Evolutionary conservation across 805 yeast species (phyloP).

Genomic region (Blastobotrys americana): DNA sequence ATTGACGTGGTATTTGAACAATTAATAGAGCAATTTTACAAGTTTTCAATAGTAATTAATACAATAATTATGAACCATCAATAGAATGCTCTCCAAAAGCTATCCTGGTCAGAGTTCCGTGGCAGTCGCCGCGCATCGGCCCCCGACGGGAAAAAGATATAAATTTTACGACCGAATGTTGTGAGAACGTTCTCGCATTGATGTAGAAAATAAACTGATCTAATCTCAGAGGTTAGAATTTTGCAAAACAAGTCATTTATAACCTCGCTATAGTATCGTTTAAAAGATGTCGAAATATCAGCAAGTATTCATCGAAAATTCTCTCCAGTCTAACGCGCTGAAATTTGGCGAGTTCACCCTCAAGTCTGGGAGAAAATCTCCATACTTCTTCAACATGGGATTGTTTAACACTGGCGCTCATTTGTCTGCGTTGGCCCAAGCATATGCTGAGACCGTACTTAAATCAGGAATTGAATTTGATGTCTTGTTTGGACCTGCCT

Average conservation of each 20-base stretch:
- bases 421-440: conserved; percentile 71
- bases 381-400: conserved; percentile 94
- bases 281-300: conserved; percentile 42
- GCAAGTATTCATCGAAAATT: conserved; percentile 66
- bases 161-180: neutral
- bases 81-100: too few species aligned
- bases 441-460: conserved; percentile 85
- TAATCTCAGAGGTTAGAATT: neutral
- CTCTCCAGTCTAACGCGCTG: conserved; percentile 74
- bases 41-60: too few species aligned
- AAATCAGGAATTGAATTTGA: conserved; percentile 79
- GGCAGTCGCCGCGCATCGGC: too few species aligned
- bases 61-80: too few species aligned
- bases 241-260: neutral
- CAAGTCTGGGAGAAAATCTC: conserved; percentile 90
- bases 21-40: too few species aligned
- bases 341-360: conserved; percentile 84
- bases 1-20: too few species aligned
- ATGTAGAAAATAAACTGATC: neutral
- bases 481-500: conserved; percentile 93
- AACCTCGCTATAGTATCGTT: neutral
- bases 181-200: neutral
- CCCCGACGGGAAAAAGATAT: neutral
- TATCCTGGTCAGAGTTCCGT: too few species aligned
- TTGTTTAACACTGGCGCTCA: conserved; percentile 73